Evolutionary conservation across 1,284 basidiomycete species (phyloP), one percentile per base, ranked within the genome.

Genomic region (Schizophyllum commune): DNA sequence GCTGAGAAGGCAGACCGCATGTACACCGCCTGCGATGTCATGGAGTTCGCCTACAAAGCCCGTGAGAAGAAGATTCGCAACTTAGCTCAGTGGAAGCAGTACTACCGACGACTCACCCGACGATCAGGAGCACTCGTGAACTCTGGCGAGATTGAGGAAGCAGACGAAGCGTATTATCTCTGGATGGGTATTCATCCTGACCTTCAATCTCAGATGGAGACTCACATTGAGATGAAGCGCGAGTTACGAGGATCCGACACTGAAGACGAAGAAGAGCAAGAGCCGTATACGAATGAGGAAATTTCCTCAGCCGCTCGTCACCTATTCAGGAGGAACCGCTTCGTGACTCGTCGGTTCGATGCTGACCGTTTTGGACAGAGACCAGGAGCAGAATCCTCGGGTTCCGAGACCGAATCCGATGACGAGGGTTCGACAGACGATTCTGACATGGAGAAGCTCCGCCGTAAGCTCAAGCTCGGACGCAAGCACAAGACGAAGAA

Each of bases 181-280:
- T 62, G 62, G 62, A 32, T 54, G 2, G 62, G 62, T 32, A 59
- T 62, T 7, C 56, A 47, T 33, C 33, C 52, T 1, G 22, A 9
- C n/a, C 58, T 60, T 19, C 52, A 34, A 1, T 21, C 2, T 4
- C 3, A 55, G 2, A 32, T 56, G 0, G 62, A 62, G 19, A 32
- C 34, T 6, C 34, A 39, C 34, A 39, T 39, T 39, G 7, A 39
- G 13, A 6, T 39, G 6, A 6, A 13, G 7, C 34, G 34, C 6
- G 7, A 39, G 34, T 13, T 39, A 39, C 13, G 57, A 2, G 56
- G 52, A 0, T 32, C 60, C 1, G n/a, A 58, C 8, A 55, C 61
- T 32, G 15, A 60, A 52, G 13, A 62, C 7, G 58, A 57, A 1
- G 57, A 34, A 8, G 58, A 60, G 62, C 5, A 51, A 7, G 9